These are phyloP conservation scores for Sesbania bispinosa DNA, from an alignment of 306 rosid genomes.

Conservation along the genomic window DNA sequence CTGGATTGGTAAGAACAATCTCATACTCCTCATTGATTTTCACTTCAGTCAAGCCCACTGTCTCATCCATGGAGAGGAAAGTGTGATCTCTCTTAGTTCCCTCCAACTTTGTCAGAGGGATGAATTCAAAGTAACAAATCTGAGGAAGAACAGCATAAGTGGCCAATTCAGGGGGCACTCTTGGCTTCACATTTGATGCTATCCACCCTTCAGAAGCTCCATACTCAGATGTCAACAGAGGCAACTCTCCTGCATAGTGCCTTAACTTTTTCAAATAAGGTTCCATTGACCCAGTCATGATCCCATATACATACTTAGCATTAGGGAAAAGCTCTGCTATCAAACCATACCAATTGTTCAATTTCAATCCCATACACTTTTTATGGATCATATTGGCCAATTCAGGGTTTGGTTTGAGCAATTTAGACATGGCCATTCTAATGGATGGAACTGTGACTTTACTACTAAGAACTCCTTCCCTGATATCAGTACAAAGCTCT, in stretches of 20 bases:
- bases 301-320: constrained; percentile 69
- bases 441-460: constrained; percentile 47
- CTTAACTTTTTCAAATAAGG: too few relatives aligned
- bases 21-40: constrained; percentile 66
- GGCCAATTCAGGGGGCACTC: constrained; percentile 55
- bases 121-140: constrained; percentile 76
- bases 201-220: constrained; percentile 95
- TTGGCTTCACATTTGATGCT: constrained; percentile 69
- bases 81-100: neutral
- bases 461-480: constrained; percentile 51
- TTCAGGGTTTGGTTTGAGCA: constrained; percentile 86
- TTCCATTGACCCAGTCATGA: constrained; percentile 95
- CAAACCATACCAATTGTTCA: constrained; percentile 79
- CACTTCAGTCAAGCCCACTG: constrained; percentile 64
- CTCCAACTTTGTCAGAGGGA: constrained; percentile 39
- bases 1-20: constrained; percentile 54
- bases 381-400: constrained; percentile 49
- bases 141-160: constrained; percentile 72
- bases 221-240: constrained; percentile 73
- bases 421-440: constrained; percentile 58
- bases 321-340: constrained; percentile 79
- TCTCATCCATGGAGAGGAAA: constrained; percentile 31
- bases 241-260: constrained; percentile 75
- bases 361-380: constrained; percentile 56
- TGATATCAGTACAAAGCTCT: constrained; percentile 59